Conservation (phyloP, 1,139 yeast genomes). For the Arxiozyma slooffiae region DNA sequence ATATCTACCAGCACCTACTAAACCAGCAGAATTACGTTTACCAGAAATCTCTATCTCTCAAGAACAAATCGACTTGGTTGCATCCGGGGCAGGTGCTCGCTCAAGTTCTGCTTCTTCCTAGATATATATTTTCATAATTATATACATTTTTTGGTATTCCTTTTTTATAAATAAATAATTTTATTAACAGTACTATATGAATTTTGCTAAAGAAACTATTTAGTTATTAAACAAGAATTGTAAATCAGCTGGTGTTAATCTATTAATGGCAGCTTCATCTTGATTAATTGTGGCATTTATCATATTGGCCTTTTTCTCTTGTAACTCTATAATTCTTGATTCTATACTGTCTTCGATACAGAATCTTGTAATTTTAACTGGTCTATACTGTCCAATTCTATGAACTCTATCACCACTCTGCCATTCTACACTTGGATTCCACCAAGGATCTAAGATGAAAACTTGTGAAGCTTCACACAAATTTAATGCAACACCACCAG, state of each 20-base stretch:
- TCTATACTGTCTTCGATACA: constrained; percentile 96
- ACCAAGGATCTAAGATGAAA: constrained; percentile 94
- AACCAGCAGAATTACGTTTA: constrained; percentile 36
- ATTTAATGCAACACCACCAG: constrained; percentile 97
- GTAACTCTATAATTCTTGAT: constrained; percentile 87
- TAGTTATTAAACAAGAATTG: constrained; percentile 82
- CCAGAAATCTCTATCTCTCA: constrained; percentile 50
- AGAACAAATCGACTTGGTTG: constrained; percentile 55
- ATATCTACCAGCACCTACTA: constrained; percentile 56
- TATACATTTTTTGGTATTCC: neutral
- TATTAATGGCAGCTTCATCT: constrained; percentile 81
- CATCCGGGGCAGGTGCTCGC: constrained; percentile 88
- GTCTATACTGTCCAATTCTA: constrained; percentile 91
- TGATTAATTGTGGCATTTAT: constrained; percentile 89
- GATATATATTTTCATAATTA: neutral
- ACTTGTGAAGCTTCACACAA: constrained; percentile 96
- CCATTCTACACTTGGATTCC: constrained; percentile 98
- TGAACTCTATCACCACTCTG: constrained; percentile 97
- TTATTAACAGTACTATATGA: neutral
- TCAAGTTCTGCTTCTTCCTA: constrained; percentile 31
- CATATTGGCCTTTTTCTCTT: constrained; percentile 96
- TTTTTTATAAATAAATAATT: neutral
- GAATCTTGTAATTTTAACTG: constrained; percentile 84
- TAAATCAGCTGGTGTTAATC: constrained; percentile 85
- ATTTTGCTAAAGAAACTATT: constrained; percentile 1